Base-by-base conservation (phyloP, 148 eudicot species). In the Rhododendron mucronatum region DNA sequence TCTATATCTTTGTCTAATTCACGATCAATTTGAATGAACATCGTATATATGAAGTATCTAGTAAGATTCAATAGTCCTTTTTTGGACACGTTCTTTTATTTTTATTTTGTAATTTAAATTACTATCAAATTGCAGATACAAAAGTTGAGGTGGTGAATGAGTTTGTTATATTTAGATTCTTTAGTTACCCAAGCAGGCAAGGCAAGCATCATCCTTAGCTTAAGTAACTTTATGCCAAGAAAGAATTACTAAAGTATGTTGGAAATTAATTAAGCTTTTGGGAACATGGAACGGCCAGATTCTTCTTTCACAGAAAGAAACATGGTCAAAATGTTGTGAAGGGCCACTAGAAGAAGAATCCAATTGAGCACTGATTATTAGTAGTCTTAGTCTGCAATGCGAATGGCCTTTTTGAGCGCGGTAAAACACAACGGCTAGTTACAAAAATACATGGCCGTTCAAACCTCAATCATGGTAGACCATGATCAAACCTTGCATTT, bases 321-420 rank as follows among this genome's bases (percentile, higher is more conserved):
- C 23, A 28, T 5, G 78, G 57, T 83, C 78, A 51, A 83, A 45
- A 83, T n/a, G 76, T 26, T 83, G 26, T 3, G 53, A 16, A 57
- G 78, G 61, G 28, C 79, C 63, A 71, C 78, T 3, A 48, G 78
- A 83, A 69, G 61, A 44, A 83, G 61, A 44, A 83, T 83, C 85
- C 78, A 83, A 83, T 13, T 37, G 35, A 82, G 33, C 57, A 79
- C 23, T 80, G 30, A 3, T 48, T 30, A n/a, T 2, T 1, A 44
- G 16, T 5, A 18, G 13, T 2, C 3, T 0, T 53, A 53, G 55
- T 21, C 82, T 14, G 21, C 74, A 11, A 11, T 26, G 73, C 11
- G 33, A 65, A 65, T 65, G 73, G 73, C 73, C 30, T 45, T 78
- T 78, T 78, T 23, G 33, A 45, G 55, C 18, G 37, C 20, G 57